Evolutionary conservation across 1,139 yeast genomes (phyloP), one percentile per base, ranked within the genome.

Genomic region (Suhomyces taliae): DNA sequence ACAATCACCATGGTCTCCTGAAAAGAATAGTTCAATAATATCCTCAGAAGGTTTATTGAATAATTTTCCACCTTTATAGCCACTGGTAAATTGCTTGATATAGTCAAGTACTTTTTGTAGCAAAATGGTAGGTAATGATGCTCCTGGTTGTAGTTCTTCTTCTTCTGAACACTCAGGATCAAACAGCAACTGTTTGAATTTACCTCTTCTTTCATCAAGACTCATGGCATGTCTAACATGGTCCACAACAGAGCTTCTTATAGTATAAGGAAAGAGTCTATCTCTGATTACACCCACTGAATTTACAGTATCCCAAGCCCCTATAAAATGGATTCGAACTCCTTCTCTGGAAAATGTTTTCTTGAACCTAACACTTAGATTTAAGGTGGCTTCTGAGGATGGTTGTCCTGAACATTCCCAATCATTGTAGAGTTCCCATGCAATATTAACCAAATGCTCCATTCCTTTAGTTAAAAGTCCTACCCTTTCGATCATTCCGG

Each of bases 361-460:
- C 52, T 70, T 76, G 59, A 81, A 82, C 50, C 80, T 83, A 36
- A 67, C 72, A 6, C 79, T 76, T 42, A 79, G 61, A 1, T 78
- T 68, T 0, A 70, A 64, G 2, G 73, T 63, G 45, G 69, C 70
- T 1, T 72, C 65, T 31, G 67, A 72, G 24, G 70, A 62, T 2
- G 85, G 85, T 56, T 80, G 85, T 10, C 82, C 83, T 11, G 82
- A 78, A 53, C 69, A 70, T 55, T 83, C 87, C 88, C 88, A 83
- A 29, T 74, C 71, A 42, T 75, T 70, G 55, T 83, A 82, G 7
- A 83, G 71, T 40, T 74, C 70, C 87, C 87, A 83, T 0, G 87
- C 88, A 45, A 79, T 74, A 24, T 71, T 64, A 0, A 78, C 76
- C 71, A 82, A 68, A 39, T 76, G 77, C 44, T 79, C 84, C 36